phyloP scores from a whole-genome alignment of 495 filamentous ascomycete genomes.

The Venustampulla echinocandica region DNA sequence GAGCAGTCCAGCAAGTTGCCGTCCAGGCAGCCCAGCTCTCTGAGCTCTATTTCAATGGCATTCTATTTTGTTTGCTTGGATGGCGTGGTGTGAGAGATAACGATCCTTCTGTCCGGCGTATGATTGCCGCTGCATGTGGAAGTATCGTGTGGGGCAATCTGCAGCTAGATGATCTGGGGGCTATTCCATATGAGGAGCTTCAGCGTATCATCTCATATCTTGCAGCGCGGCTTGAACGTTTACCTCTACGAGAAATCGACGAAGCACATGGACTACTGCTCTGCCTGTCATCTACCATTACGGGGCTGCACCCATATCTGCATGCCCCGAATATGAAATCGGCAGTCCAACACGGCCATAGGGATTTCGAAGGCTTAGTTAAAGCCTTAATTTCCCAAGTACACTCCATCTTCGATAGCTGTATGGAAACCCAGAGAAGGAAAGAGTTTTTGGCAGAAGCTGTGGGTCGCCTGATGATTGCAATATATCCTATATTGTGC shows the following conservation, averaged over 20 bases:
- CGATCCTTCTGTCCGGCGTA: slow-evolving; percentile 62
- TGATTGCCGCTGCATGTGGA: slow-evolving; percentile 63
- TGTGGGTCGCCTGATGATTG: slow-evolving; percentile 3
- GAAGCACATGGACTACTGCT: slow-evolving; percentile 59
- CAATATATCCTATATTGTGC: background rate
- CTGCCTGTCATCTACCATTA: slow-evolving; percentile 36
- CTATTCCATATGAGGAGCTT: no score
- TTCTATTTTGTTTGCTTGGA: slow-evolving; percentile 62
- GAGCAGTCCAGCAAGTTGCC: slow-evolving; percentile 71
- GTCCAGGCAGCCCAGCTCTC: slow-evolving; percentile 54
- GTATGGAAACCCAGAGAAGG: background rate
- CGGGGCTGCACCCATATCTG: background rate
- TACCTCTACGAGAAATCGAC: slow-evolving; percentile 46
- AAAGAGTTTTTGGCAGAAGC: slow-evolving; percentile 6
- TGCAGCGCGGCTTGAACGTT: no score
- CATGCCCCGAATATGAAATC: no score
- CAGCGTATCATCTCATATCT: no score
- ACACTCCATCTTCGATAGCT: no score
- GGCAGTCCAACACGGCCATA: no score
- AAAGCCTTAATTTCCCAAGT: no score
- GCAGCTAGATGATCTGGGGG: no score
- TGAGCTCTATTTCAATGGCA: slow-evolving; percentile 57
- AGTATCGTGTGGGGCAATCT: slow-evolving; percentile 26
- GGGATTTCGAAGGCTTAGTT: no score
- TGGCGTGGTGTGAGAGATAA: slow-evolving; percentile 81